Percentiles rank a stretch among this genome's conserved stretches.
Conservation (phyloP, 306 rosid genomes). For the Fragaria iinumae region DNA sequence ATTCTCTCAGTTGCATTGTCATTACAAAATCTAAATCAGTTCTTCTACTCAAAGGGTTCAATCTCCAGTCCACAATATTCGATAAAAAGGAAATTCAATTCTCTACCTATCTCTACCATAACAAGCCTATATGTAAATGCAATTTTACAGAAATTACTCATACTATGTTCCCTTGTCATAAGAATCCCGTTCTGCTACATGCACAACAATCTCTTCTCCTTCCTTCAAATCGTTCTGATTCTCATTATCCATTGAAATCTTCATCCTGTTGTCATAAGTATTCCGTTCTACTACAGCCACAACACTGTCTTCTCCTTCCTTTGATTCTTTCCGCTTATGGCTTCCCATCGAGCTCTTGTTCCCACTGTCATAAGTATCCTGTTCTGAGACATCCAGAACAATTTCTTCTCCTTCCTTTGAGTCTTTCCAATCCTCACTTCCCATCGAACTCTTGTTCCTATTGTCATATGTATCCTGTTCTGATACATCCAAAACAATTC, state of each 20-base stretch:
- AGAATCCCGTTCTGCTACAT: not conserved
- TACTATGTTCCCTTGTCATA: conserved; percentile 24
- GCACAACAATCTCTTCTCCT: conserved; percentile 19
- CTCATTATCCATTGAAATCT: not conserved
- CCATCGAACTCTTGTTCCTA: conserved; percentile 13
- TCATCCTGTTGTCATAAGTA: not conserved
- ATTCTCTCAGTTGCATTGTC: too few relatives aligned
- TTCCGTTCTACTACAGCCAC: not conserved
- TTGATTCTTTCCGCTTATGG: not conserved
- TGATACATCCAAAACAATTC: conserved; percentile 5
- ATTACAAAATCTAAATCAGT: not conserved
- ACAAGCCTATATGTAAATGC: not conserved
- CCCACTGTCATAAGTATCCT: conserved; percentile 5
- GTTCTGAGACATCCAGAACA: not conserved
- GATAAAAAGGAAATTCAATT: not conserved
- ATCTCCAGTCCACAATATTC: not conserved
- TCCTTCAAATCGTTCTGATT: not conserved
- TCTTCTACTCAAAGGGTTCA: not conserved
- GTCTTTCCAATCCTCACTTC: conserved; percentile 11
- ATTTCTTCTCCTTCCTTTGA: conserved; percentile 21
- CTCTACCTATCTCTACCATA: not conserved
- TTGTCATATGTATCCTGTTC: conserved; percentile 1
- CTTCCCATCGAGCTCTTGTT: not conserved
- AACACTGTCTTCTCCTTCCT: conserved; percentile 16
- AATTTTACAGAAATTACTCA: conserved; percentile 3